phyloP scores from a whole-genome alignment of 257 asterid species.

The Scutellaria baicalensis region DNA sequence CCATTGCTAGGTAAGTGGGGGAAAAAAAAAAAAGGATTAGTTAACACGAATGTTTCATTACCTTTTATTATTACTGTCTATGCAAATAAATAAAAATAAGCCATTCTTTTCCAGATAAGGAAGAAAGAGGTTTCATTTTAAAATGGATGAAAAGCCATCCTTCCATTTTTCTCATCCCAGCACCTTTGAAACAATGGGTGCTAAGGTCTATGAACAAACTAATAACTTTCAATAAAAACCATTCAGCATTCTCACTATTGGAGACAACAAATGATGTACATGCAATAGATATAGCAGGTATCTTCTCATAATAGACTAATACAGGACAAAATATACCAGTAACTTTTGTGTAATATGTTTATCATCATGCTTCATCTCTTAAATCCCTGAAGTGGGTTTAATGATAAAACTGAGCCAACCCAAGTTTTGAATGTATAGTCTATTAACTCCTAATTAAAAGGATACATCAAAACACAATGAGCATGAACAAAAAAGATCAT shows the following conservation, averaged over 20 bases:
- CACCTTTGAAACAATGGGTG: not conserved
- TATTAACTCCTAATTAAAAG: not conserved
- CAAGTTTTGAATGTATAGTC: not conserved
- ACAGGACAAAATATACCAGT: not conserved
- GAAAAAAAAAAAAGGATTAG: not conserved
- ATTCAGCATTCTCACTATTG: not conserved
- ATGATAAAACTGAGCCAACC: not conserved
- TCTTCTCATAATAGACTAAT: not conserved
- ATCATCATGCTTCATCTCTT: not conserved
- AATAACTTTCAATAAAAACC: not conserved
- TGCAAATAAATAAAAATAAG: not conserved
- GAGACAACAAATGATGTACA: not conserved
- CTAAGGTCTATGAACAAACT: not conserved
- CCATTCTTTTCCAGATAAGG: not conserved
- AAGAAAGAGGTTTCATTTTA: not conserved
- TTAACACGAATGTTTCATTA: not conserved
- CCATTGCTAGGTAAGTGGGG: not conserved
- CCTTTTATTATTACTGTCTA: not conserved
- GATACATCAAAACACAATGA: not conserved
- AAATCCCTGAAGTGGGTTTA: not conserved
- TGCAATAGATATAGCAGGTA: not conserved
- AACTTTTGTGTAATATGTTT: not conserved
- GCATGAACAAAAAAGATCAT: not conserved
- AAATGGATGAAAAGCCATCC: not conserved
- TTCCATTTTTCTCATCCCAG: not conserved